Evolutionary conservation across 768 basidiomycete species (phyloP), one percentile per base, ranked within the genome.

Genomic region (Pulveroboletus sp.): DNA sequence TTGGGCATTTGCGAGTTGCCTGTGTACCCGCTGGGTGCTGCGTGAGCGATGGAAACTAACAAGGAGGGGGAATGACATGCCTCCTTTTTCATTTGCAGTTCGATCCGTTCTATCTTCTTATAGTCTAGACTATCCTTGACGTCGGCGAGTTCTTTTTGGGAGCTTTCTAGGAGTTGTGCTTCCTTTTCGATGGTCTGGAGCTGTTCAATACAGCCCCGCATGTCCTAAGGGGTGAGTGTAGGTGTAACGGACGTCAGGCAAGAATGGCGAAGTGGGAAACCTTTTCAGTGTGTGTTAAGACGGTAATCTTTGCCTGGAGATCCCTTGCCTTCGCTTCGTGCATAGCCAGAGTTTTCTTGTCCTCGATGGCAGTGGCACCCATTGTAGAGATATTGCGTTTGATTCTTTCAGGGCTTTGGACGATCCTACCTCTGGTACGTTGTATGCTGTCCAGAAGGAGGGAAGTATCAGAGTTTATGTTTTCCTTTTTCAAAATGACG

Each of bases 391-490:
- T 95, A 38, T 82, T 87, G 44, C 84, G 81, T 63, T 85, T 88
- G 57, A 95, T 86, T 39, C 93, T 79, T 41, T 95, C 93, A 0
- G 93, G 93, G 0, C 90, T 93, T 65, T 93, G 89, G 3, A 96
- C 92, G 54, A 96, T 86, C 26, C 92, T 82, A 27, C 81, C 73
- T 43, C 81, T 76, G 0, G 83, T 83, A 38, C 84, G 80, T 11
- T 71, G 69, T 54, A 89, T 83, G 39, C 75, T 72, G 49, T 88
- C 84, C 37, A 77, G 71, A 21, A 83, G 70, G 39, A 76, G 73
- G 7, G 78, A 71, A 9, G 83, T 75, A 43, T 90, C 85, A 2
- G 72, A 72, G 52, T 79, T 80, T 26, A 88, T 71, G 50, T 68
- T 74, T 71, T 88, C 84, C 82, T 84, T 88, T 50, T 82, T 81